Evolutionary conservation across 2,329 filamentous ascomycete species (phyloP).

Genomic region (Phialophora chinensis): DNA sequence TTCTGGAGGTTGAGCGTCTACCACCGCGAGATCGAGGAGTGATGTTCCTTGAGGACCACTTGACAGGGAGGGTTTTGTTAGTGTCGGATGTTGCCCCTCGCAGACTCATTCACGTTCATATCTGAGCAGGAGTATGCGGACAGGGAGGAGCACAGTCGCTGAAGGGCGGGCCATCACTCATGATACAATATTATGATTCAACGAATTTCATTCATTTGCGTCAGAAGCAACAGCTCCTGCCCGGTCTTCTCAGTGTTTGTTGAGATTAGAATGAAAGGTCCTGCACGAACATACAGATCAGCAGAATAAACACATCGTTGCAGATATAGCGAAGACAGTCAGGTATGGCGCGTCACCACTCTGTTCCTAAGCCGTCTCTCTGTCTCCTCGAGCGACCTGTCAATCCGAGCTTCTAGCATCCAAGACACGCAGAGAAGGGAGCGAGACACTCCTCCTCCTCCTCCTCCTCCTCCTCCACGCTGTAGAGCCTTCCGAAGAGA

Average conservation of each 20-base stretch:
- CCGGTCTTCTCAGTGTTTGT: background rate
- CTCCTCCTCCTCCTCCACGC: too few relatives aligned
- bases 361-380: too few relatives aligned
- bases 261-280: background rate
- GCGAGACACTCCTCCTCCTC: too few relatives aligned
- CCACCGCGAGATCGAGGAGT: too few relatives aligned
- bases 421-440: too few relatives aligned
- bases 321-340: too few relatives aligned
- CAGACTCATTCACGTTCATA: background rate
- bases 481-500: too few relatives aligned
- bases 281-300: background rate
- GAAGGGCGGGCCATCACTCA: too few relatives aligned
- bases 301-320: background rate
- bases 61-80: background rate
- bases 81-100: background rate
- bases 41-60: background rate
- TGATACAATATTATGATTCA: background rate
- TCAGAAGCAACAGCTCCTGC: background rate
- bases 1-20: too few relatives aligned
- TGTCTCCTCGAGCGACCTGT: background rate
- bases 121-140: background rate
- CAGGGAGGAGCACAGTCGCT: background rate
- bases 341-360: too few relatives aligned
- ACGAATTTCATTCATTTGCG: background rate
- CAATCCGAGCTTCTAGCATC: too few relatives aligned